Percentiles rank a stretch among this genome's conserved stretches.
These are phyloP conservation scores for Ganoderma sinense DNA, from an alignment of 1,284 basidiomycete genomes.

Conservation along the genomic window DNA sequence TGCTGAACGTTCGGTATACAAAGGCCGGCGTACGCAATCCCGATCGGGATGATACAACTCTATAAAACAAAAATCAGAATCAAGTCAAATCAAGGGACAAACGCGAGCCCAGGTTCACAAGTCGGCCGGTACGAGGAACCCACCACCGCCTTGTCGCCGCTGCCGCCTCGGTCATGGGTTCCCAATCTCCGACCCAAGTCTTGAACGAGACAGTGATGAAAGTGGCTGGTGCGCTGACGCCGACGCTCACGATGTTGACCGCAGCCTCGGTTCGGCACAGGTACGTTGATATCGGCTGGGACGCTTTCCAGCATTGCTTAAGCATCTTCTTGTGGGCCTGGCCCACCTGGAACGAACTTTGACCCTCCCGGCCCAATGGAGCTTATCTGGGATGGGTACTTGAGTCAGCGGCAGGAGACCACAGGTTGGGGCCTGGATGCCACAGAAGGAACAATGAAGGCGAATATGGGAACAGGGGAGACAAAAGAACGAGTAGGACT, in stretches of 20 bases:
- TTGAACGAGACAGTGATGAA: conserved; percentile 52
- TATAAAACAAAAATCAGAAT: background rate
- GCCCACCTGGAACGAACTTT: conserved; percentile 31
- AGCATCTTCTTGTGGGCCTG: conserved; percentile 36
- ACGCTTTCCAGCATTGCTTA: conserved; percentile 22
- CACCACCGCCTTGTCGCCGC: conserved; percentile 21
- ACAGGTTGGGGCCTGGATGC: background rate
- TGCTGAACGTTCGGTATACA: background rate
- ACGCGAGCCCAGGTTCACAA: background rate
- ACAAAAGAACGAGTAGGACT: too few relatives aligned
- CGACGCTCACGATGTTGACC: conserved; percentile 34
- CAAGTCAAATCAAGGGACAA: background rate
- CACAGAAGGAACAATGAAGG: conserved; percentile 20
- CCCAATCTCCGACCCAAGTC: conserved; percentile 66
- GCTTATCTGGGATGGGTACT: conserved; percentile 31
- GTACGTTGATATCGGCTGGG: conserved; percentile 31
- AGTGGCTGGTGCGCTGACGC: conserved; percentile 37
- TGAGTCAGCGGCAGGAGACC: too few relatives aligned
- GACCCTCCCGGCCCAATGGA: conserved; percentile 30
- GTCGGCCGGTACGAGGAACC: conserved; percentile 13
- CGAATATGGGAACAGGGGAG: too few relatives aligned
- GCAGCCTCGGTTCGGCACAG: conserved; percentile 34
- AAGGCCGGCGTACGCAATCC: background rate
- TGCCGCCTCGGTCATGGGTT: conserved; percentile 51
- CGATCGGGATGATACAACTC: background rate